Evolutionary conservation across 306 rosid genomes (phyloP).

Genomic region (Macrotyloma uniflorum): DNA sequence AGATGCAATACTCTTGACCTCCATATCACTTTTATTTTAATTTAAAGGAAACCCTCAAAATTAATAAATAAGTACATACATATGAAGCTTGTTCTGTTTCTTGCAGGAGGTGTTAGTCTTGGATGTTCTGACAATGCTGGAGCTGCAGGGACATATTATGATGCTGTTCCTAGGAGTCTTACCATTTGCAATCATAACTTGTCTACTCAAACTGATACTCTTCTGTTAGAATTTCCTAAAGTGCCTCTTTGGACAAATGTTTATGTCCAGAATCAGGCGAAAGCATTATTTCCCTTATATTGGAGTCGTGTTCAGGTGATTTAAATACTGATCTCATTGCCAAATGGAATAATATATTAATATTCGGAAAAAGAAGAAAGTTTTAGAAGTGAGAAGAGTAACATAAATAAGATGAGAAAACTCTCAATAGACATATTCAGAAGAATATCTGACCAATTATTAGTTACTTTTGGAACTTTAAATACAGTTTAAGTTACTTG

Average conservation of each 20-base stretch:
- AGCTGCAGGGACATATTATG: slow-evolving; percentile 97
- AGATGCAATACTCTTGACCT: slow-evolving; percentile 19
- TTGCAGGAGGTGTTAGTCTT: slow-evolving; percentile 82
- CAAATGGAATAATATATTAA: background rate
- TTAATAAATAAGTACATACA: slow-evolving; percentile 6
- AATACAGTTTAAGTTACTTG: background rate
- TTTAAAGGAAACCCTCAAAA: background rate
- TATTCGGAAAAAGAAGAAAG: background rate
- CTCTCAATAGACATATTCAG: background rate
- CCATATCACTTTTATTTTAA: background rate
- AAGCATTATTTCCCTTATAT: slow-evolving; percentile 88
- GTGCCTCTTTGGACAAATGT: slow-evolving; percentile 94
- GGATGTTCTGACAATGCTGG: slow-evolving; percentile 92
- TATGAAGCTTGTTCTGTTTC: slow-evolving; percentile 33
- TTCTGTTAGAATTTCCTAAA: slow-evolving; percentile 89
- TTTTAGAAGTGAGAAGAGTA: slow-evolving; percentile 5
- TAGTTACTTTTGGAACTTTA: background rate
- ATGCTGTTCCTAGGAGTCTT: slow-evolving; percentile 91
- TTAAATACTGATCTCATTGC: slow-evolving; percentile 28
- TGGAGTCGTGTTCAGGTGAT: slow-evolving; percentile 99
- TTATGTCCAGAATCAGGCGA: slow-evolving; percentile 84
- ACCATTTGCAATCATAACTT: slow-evolving; percentile 76
- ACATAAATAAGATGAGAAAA: slow-evolving; percentile 13
- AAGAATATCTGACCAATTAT: background rate
- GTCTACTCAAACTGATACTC: slow-evolving; percentile 89